Evolutionary conservation across 2,329 filamentous ascomycete genomes (phyloP).

Genomic region (Didymella glomerata): DNA sequence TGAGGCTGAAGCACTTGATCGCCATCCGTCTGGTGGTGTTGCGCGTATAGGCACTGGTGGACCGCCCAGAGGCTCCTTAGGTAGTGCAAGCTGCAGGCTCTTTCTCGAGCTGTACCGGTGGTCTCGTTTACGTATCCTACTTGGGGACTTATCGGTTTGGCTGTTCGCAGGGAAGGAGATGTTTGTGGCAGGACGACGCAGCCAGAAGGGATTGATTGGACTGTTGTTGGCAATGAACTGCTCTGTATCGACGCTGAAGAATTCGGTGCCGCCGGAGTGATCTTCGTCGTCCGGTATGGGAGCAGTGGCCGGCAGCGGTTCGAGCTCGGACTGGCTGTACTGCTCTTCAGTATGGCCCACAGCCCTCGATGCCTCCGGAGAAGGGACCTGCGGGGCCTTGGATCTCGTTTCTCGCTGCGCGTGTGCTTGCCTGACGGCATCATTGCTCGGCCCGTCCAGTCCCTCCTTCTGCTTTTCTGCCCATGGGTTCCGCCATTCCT

Average conservation of each 20-base stretch:
- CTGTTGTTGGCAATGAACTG: slow-evolving; percentile 23
- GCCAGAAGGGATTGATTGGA: slow-evolving; percentile 33
- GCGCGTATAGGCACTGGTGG: slow-evolving; percentile 8
- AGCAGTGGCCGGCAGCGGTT: slow-evolving; percentile 31
- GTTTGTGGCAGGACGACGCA: slow-evolving; percentile 31
- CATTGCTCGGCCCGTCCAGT: not conserved
- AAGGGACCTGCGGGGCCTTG: slow-evolving; percentile 17
- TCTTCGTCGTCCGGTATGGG: slow-evolving; percentile 24
- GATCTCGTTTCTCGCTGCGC: slow-evolving; percentile 7
- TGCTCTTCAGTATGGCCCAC: slow-evolving; percentile 12
- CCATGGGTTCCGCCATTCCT: slow-evolving; percentile 51
- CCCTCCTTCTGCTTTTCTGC: slow-evolving; percentile 14
- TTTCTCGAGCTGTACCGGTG: slow-evolving; percentile 14
- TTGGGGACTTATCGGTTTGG: slow-evolving; percentile 33
- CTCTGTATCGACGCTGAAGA: slow-evolving; percentile 30
- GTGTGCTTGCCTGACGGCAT: not conserved
- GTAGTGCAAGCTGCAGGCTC: slow-evolving; percentile 27
- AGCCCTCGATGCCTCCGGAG: slow-evolving; percentile 34
- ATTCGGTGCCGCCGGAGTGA: slow-evolving; percentile 24
- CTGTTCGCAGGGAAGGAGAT: slow-evolving; percentile 13
- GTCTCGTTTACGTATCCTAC: slow-evolving; percentile 22
- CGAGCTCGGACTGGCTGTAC: slow-evolving; percentile 20
- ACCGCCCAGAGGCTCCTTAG: slow-evolving; percentile 25
- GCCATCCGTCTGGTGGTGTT: slow-evolving; percentile 18
- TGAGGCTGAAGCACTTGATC: slow-evolving; percentile 36